Evolutionary conservation across 768 basidiomycete genomes (phyloP), one percentile per base, ranked within the genome.

Genomic region (Hortiboletus campestris): DNA sequence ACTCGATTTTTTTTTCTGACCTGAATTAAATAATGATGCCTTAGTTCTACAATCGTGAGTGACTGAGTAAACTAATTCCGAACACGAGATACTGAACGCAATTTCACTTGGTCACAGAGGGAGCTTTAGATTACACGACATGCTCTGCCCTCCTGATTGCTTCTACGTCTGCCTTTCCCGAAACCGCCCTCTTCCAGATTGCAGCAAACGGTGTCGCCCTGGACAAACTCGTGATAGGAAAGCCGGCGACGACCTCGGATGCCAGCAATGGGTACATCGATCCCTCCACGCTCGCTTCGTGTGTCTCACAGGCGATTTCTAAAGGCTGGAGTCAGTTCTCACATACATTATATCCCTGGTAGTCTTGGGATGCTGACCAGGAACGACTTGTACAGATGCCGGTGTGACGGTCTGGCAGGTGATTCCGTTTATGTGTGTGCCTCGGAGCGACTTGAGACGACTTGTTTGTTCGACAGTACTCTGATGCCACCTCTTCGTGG

Each of bases 201-300:
- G 70, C 72, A 19, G 76, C 77, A 2, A 80, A 71, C 55, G 86
- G 85, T 20, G 80, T 90, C 10, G 66, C 76, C 3, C 64, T 83
- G 43, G 68, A 78, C 66, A 90, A 91, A 71, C 75, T 90, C 47
- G 82, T 90, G 57, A 87, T 91, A 63, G 88, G 88, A 5, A 91
- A 91, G 70, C 88, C 88, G 2, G 84, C 82, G 2, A 52, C 76
- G 0, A 58, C 60, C 8, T 62, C 71, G 10, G 82, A 84, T 50
- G 84, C 85, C 4, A 78, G 58, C 56, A 86, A 81, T 58, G 84
- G 77, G 4, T 81, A 74, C 55, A 86, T 91, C 67, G 74, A 72
- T 36, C 73, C 84, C 2, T 70, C 75, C 9, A 80, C 80, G 6
- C 75, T 91, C 11, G 80, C 84, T 6, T 68, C 68, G 12, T 92